Evolutionary conservation across 1,139 yeast species (phyloP).

Genomic region (Blastobotrys apis): DNA sequence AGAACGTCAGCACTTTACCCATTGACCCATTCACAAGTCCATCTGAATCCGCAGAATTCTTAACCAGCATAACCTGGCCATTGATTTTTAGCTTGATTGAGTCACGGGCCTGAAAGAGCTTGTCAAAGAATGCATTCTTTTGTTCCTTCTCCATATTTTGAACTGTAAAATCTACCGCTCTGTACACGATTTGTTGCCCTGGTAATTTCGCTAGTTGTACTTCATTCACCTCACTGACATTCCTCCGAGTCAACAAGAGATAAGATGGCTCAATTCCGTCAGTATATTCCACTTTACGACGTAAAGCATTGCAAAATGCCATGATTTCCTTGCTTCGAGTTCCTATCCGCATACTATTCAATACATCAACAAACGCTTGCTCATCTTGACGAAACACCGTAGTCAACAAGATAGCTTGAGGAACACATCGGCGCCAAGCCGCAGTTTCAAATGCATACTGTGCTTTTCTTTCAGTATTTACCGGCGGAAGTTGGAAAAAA

Average conservation of each 20-base stretch:
- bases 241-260: constrained; percentile 66
- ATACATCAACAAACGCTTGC: constrained; percentile 67
- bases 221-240: constrained; percentile 67
- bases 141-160: background rate
- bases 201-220: constrained; percentile 47
- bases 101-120: constrained; percentile 46
- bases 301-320: constrained; percentile 41
- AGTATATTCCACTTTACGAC: constrained; percentile 43
- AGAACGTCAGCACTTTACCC: constrained; percentile 45
- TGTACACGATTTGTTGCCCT: constrained; percentile 32
- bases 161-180: background rate
- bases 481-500: constrained; percentile 84
- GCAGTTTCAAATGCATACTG: constrained; percentile 73
- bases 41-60: constrained; percentile 39
- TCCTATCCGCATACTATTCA: constrained; percentile 71
- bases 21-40: constrained; percentile 48
- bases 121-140: background rate
- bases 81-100: constrained; percentile 47
- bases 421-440: constrained; percentile 65
- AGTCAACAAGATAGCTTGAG: constrained; percentile 47
- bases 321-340: constrained; percentile 44
- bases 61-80: constrained; percentile 58
- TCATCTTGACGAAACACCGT: constrained; percentile 92
- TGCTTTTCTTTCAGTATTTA: constrained; percentile 41
- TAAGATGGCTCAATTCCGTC: constrained; percentile 84